These are phyloP conservation scores for Xylaria polymorpha DNA, from an alignment of 2,329 filamentous ascomycete species.

Conservation along the genomic window DNA sequence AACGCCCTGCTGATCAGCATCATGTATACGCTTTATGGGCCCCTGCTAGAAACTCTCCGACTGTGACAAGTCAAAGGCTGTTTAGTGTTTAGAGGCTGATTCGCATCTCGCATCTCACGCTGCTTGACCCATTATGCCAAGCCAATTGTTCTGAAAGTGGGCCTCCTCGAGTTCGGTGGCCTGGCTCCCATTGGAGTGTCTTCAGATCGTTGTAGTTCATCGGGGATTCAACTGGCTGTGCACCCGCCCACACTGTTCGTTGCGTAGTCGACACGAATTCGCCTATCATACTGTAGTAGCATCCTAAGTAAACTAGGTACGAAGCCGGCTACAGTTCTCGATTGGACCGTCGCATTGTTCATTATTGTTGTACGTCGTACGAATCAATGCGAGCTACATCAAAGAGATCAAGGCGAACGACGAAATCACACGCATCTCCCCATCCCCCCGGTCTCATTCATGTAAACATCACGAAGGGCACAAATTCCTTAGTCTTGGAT, in stretches of 20 bases:
- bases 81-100: neutral
- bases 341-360: neutral
- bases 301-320: neutral
- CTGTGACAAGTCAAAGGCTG: neutral
- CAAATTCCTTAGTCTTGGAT: too few species aligned
- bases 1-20: neutral
- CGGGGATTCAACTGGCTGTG: neutral
- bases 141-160: too few species aligned
- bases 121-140: too few species aligned
- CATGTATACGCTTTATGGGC: neutral
- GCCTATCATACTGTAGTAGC: neutral
- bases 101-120: neutral
- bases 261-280: neutral
- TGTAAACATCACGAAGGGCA: too few species aligned
- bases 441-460: neutral
- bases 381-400: neutral
- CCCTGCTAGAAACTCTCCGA: neutral
- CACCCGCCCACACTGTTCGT: neutral
- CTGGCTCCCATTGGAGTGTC: too few species aligned
- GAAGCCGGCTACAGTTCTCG: too few species aligned
- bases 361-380: neutral
- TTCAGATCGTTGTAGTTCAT: neutral
- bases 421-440: neutral
- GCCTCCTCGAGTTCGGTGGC: too few species aligned
- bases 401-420: neutral